Evolutionary conservation across 2,329 filamentous ascomycete genomes (phyloP).

Genomic region (Tolypocladium paradoxum): DNA sequence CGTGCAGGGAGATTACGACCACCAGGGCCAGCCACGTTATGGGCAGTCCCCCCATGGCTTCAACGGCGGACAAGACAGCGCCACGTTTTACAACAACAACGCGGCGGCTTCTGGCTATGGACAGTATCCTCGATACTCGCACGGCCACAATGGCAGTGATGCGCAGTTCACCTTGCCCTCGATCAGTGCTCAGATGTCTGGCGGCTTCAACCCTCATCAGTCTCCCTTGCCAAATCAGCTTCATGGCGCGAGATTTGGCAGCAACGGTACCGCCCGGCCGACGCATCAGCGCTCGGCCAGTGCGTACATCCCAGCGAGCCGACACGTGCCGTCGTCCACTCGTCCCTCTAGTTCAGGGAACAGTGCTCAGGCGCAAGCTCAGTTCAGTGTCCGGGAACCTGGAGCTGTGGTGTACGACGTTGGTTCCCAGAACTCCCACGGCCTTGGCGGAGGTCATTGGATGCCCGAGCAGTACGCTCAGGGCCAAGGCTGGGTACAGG

Average conservation of each 20-base stretch:
- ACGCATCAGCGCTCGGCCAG: constrained; percentile 14
- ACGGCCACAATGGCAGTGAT: neutral
- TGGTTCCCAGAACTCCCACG: constrained; percentile 1
- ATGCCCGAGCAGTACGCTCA: neutral
- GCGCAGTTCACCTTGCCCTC: constrained; percentile 12
- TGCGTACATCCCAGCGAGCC: constrained; percentile 8
- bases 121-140: neutral
- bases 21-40: constrained; percentile 2
- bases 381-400: neutral
- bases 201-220: neutral
- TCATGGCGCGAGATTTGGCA: neutral
- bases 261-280: constrained; percentile 3
- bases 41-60: neutral
- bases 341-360: constrained; percentile 11
- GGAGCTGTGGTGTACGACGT: constrained; percentile 2
- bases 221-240: neutral
- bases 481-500: constrained; percentile 1
- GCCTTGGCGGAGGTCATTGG: neutral
- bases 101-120: neutral
- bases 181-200: constrained; percentile 11
- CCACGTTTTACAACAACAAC: neutral
- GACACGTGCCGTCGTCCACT: constrained; percentile 1
- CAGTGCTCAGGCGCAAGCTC: neutral
- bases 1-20: neutral
- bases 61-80: neutral